Conservation (phyloP, 2,329 filamentous ascomycete genomes). For the Colletotrichum shisoi region DNA sequence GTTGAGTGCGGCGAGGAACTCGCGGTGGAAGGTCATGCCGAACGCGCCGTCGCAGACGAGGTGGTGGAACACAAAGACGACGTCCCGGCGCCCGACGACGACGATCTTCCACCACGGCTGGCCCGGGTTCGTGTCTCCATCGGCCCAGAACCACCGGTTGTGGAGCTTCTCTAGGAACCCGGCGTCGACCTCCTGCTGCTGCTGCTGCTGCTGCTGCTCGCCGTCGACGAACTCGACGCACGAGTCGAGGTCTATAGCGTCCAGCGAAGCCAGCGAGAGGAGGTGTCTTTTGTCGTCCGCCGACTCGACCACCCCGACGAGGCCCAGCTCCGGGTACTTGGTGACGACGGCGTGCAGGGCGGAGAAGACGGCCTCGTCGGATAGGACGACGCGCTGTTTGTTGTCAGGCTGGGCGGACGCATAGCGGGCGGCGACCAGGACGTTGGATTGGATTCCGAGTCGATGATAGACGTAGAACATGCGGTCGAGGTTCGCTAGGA, state of each 20-base stretch:
- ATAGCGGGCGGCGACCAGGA: constrained; percentile 42
- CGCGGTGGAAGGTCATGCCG: constrained; percentile 34
- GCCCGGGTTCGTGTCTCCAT: constrained; percentile 11
- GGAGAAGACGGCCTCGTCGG: constrained; percentile 35
- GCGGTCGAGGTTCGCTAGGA: constrained; percentile 33
- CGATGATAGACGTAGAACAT: constrained; percentile 41
- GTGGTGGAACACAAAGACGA: constrained; percentile 33
- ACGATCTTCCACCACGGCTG: constrained; percentile 37
- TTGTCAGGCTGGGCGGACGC: background rate
- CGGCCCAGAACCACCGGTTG: constrained; percentile 28
- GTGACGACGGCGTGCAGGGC: constrained; percentile 40
- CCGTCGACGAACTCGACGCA: constrained; percentile 34
- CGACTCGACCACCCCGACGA: constrained; percentile 35
- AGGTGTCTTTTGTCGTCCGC: constrained; percentile 20
- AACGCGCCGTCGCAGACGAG: constrained; percentile 35
- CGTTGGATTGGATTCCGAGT: constrained; percentile 42
- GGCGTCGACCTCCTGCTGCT: constrained; percentile 4
- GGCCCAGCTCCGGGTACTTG: constrained; percentile 38
- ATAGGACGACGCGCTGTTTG: constrained; percentile 8
- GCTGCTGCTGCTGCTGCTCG: constrained; percentile 2
- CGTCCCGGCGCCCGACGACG: constrained; percentile 22
- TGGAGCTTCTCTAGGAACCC: constrained; percentile 19
- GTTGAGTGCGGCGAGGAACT: constrained; percentile 30
- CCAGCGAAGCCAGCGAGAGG: constrained; percentile 21
- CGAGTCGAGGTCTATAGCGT: constrained; percentile 23